Percentiles rank a stretch among this genome's conserved stretches.
These are phyloP conservation scores for Colletotrichum abscissum DNA, from an alignment of 2,329 filamentous ascomycete genomes.

Conservation along the genomic window DNA sequence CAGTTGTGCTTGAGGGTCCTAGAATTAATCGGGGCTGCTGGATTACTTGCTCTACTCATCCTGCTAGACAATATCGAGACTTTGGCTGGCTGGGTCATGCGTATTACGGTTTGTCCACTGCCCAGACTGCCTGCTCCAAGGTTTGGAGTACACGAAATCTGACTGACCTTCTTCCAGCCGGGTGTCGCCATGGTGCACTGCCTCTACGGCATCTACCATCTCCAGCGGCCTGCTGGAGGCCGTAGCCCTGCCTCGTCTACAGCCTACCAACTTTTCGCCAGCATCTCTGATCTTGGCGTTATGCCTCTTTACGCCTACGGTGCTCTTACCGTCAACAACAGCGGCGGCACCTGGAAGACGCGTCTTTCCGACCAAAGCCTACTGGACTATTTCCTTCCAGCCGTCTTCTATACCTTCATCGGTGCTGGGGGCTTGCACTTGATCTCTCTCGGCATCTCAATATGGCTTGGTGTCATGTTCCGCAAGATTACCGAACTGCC, in stretches of 20 bases:
- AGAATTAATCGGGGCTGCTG: conserved; percentile 76
- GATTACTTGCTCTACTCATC: conserved; percentile 80
- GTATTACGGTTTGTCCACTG: conserved; percentile 74
- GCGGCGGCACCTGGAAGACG: conserved; percentile 71
- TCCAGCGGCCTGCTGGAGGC: conserved; percentile 74
- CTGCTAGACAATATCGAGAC: conserved; percentile 76
- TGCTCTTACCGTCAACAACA: conserved; percentile 56
- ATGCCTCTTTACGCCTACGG: conserved; percentile 68
- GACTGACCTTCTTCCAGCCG: conserved; percentile 64
- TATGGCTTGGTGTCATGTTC: conserved; percentile 84
- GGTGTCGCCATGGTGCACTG: conserved; percentile 79
- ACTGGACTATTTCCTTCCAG: conserved; percentile 69
- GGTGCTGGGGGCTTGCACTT: conserved; percentile 75
- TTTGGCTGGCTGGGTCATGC: conserved; percentile 78
- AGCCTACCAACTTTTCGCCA: conserved; percentile 89
- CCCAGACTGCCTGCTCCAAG: not conserved
- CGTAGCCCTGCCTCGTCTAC: conserved; percentile 84
- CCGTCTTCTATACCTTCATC: conserved; percentile 76
- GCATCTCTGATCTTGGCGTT: conserved; percentile 73
- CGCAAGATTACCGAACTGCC: conserved; percentile 84
- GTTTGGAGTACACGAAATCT: not conserved
- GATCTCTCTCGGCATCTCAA: conserved; percentile 74
- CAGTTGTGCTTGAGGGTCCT: conserved; percentile 77
- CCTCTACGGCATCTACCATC: conserved; percentile 84
- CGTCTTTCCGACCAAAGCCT: conserved; percentile 69